A percentile compares a stretch with the other conserved stretches of the same genome.
These are phyloP conservation scores for Fagus crenata DNA, from an alignment of 306 rosid species.

Conservation along the genomic window DNA sequence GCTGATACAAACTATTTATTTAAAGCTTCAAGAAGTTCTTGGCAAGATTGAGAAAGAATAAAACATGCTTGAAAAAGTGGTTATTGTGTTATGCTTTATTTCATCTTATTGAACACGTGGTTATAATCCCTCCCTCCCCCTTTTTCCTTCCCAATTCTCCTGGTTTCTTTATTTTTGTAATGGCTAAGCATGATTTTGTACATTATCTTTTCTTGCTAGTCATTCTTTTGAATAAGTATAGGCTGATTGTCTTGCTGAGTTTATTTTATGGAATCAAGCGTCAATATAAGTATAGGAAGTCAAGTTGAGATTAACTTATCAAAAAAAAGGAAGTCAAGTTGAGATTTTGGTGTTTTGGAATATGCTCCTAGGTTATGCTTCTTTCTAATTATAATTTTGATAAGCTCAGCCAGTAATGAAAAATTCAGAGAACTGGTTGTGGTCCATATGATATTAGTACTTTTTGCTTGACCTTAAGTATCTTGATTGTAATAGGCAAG, in stretches of 20 bases:
- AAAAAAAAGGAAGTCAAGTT: neutral
- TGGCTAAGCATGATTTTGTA: too few relatives aligned
- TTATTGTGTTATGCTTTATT: neutral
- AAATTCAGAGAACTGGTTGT: neutral
- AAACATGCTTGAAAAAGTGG: neutral
- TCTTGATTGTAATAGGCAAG: conserved; percentile 63
- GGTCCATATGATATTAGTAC: neutral
- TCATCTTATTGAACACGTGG: neutral
- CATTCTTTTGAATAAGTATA: too few relatives aligned
- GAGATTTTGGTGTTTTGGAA: neutral
- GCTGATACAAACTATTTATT: neutral
- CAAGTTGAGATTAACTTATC: neutral
- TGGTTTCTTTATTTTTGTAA: too few relatives aligned
- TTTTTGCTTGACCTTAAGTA: conserved; percentile 16
- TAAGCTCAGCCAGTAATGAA: neutral
- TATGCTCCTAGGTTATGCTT: neutral
- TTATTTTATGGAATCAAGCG: too few relatives aligned
- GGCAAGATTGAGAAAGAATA: neutral
- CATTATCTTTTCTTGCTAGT: too few relatives aligned
- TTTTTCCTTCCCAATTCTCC: too few relatives aligned
- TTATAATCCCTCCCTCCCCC: neutral
- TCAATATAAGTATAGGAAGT: too few relatives aligned
- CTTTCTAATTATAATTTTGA: neutral
- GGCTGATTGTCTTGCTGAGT: too few relatives aligned
- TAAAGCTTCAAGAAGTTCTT: neutral